Base-by-base conservation (phyloP, 2,329 filamentous ascomycete species). In the Neurospora sp. region DNA sequence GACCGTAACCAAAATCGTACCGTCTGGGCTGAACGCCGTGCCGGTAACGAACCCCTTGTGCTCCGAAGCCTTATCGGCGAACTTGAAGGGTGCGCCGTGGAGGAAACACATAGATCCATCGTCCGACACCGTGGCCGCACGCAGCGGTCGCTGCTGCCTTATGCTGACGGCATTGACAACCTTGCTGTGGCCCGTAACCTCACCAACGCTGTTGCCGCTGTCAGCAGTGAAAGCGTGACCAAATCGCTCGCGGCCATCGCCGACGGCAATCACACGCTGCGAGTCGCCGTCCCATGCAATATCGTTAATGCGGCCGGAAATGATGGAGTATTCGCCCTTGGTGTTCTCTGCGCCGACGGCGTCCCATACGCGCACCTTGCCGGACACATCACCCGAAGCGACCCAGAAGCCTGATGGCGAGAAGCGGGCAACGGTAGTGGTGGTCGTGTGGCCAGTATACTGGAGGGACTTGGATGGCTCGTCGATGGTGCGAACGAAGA, bases 221-320 rank as follows among this genome's bases (percentile, higher is more conserved):
- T 98, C 96, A 74, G 92, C 92, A 37, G 93, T 97, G 78, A 98
- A 93, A 83, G 93, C 97, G 80, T 95, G 92, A 15, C 95, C 95
- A 79, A 93, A 97, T 70, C 93, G 88, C 82, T 98, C 93, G 78
- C 95, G 94, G 68, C 96, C 96, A 76, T 98, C 92, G 65, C 96
- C 96, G 5, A 99, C 95, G 3, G 95, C 96, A 77, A 98, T 97
- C 77, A 99, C 91, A 67, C 96, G 91, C 83, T 97, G 94, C 72
- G 92, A 97, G 81, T 99, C 96, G 70, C 94, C 95, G 77, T 98
- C 96, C 94, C 96, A 99, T 1, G 93, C 95, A 74, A 99, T 88
- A 79, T 99, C 96, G 79, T 97, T 97, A 82, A 99, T 95, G 69
- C 92, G 91, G 12, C 96, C 96, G 40, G 92, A 93, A 77, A 98